Percentiles rank a stretch among this genome's conserved stretches.
Conservation (phyloP, 1,284 basidiomycete genomes). For the Malassezia brasiliensis region DNA sequence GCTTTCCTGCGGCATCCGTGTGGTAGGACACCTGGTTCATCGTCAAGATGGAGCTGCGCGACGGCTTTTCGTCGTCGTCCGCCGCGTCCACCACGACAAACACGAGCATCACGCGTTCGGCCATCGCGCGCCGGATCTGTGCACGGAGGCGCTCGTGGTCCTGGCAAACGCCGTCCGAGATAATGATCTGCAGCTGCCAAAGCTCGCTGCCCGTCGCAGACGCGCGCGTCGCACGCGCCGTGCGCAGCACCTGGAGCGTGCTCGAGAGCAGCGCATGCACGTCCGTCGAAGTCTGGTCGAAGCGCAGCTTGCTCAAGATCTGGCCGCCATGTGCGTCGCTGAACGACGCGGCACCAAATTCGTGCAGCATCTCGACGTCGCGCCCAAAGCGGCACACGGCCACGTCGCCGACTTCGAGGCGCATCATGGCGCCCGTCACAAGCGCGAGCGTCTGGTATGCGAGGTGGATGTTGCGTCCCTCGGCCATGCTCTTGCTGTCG, state of each 20-base stretch:
- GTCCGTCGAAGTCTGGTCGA: conserved; percentile 83
- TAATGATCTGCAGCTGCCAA: conserved; percentile 97
- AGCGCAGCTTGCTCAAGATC: conserved; percentile 74
- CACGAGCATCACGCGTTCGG: conserved; percentile 87
- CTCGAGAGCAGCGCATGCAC: conserved; percentile 75
- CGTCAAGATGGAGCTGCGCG: conserved; percentile 69
- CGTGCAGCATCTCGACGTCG: conserved; percentile 74
- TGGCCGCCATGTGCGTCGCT: conserved; percentile 53
- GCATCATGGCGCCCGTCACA: conserved; percentile 78
- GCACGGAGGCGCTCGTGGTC: conserved; percentile 78
- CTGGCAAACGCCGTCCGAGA: conserved; percentile 96
- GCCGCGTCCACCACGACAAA: conserved; percentile 93
- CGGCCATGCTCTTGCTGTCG: conserved; percentile 93
- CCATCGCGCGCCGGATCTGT: conserved; percentile 72
- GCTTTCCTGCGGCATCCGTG: conserved; percentile 57
- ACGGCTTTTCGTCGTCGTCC: conserved; percentile 30
- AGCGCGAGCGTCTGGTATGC: conserved; percentile 89
- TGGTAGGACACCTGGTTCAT: conserved; percentile 88
- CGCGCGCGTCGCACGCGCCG: conserved; percentile 60
- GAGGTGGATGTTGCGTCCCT: conserved; percentile 81
- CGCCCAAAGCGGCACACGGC: conserved; percentile 86
- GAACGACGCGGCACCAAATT: conserved; percentile 53
- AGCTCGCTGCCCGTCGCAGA: conserved; percentile 57
- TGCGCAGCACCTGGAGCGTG: conserved; percentile 62
- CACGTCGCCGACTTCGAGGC: conserved; percentile 88